Conservation (phyloP, 805 yeast species). For the Candida saitoana region DNA sequence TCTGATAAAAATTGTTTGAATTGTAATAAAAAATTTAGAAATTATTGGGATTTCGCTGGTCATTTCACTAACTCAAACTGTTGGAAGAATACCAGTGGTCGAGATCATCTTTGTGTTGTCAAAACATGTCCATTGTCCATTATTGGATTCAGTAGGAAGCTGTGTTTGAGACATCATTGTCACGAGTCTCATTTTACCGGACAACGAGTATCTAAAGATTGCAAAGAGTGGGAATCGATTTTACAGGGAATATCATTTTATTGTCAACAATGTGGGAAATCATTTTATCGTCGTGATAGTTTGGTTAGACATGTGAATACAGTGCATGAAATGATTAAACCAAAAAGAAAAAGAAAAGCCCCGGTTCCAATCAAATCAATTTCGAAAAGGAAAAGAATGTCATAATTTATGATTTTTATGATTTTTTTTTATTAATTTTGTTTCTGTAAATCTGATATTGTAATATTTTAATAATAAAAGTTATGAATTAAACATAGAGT, state of each 20-base stretch:
- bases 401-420: too few relatives aligned
- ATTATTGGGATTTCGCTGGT: constrained; percentile 1
- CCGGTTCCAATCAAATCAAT: too few relatives aligned
- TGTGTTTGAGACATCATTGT: constrained; percentile 22
- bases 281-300: constrained; percentile 50
- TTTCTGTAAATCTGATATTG: too few relatives aligned
- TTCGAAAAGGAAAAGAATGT: too few relatives aligned
- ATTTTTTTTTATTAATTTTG: too few relatives aligned
- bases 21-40: not conserved
- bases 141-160: constrained; percentile 24
- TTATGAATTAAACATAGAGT: too few relatives aligned
- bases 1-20: not conserved
- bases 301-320: constrained; percentile 46
- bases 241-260: constrained; percentile 10
- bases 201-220: not conserved
- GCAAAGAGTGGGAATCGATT: not conserved
- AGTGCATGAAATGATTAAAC: constrained; percentile 36
- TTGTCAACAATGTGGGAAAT: constrained; percentile 37
- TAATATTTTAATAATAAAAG: too few relatives aligned
- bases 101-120: constrained; percentile 19
- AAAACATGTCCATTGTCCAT: constrained; percentile 21
- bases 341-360: not conserved
- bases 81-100: not conserved
- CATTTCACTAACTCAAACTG: not conserved
- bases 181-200: constrained; percentile 18